These are phyloP conservation scores for Ogataea saltuana DNA, from an alignment of 805 yeast species.

Conservation along the genomic window DNA sequence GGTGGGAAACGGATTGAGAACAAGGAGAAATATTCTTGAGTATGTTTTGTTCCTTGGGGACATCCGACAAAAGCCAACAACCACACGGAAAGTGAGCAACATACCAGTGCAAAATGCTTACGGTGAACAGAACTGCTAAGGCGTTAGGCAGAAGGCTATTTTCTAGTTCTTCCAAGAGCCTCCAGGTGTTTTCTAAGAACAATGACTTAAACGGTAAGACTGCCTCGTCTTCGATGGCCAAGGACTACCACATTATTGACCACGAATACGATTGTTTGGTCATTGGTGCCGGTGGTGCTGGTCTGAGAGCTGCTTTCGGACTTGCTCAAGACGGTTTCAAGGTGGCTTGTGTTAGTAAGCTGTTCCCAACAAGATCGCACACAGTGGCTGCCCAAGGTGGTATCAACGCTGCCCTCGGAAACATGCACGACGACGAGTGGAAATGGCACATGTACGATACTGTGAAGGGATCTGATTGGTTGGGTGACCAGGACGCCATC, in stretches of 20 bases:
- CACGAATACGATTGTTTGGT: constrained; percentile 98
- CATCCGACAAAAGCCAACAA: not conserved
- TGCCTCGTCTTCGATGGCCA: constrained; percentile 55
- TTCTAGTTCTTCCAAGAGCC: constrained; percentile 28
- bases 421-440: constrained; percentile 98
- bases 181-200: constrained; percentile 38
- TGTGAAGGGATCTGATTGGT: constrained; percentile 99
- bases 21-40: too few species aligned
- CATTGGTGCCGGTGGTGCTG: constrained; percentile 99
- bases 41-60: not conserved
- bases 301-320: constrained; percentile 97
- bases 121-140: constrained; percentile 24
- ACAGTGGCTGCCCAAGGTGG: constrained; percentile 99
- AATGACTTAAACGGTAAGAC: constrained; percentile 48
- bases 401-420: constrained; percentile 97
- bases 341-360: constrained; percentile 95
- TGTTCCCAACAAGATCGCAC: constrained; percentile 97
- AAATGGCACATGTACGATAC: constrained; percentile 99
- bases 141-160: constrained; percentile 29
- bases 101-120: constrained; percentile 23
- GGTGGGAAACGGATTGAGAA: too few species aligned
- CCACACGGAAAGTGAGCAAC: not conserved
- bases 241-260: constrained; percentile 88
- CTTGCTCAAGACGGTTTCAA: constrained; percentile 95
- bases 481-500: constrained; percentile 98